phyloP scores from a whole-genome alignment of 306 rosid genomes.

The Cicer arietinum region DNA sequence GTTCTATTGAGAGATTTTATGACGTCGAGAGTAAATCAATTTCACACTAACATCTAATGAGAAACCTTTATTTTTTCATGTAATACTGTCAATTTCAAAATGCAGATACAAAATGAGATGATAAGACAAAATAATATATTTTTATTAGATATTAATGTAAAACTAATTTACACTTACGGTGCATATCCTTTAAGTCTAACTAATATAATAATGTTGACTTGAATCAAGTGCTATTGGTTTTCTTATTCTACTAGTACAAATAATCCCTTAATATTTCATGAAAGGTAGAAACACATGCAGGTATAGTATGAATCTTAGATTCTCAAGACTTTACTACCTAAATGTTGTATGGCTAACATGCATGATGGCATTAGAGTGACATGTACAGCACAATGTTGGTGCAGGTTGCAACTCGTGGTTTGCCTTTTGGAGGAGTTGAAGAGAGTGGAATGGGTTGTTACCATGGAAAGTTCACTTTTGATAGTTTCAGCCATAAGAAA shows the following conservation, averaged over 20 bases:
- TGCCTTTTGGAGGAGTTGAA: constrained; percentile 91
- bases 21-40: no score
- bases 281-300: not conserved
- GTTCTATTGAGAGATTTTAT: not conserved
- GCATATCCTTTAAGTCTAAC: no score
- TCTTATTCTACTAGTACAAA: no score
- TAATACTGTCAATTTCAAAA: no score
- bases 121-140: no score
- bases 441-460: constrained; percentile 92
- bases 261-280: no score
- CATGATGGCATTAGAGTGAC: not conserved
- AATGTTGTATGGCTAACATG: not conserved
- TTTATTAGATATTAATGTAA: no score
- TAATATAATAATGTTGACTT: not conserved
- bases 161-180: no score
- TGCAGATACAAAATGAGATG: no score
- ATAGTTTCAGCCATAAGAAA: constrained; percentile 80
- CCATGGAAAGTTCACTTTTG: constrained; percentile 85
- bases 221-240: not conserved
- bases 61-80: no score
- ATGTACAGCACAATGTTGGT: not conserved
- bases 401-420: constrained; percentile 67
- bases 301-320: not conserved
- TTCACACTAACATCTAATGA: no score
- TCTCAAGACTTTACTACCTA: not conserved